Evolutionary conservation across 495 filamentous ascomycete genomes (phyloP).

Genomic region (Talaromyces wortmannii): DNA sequence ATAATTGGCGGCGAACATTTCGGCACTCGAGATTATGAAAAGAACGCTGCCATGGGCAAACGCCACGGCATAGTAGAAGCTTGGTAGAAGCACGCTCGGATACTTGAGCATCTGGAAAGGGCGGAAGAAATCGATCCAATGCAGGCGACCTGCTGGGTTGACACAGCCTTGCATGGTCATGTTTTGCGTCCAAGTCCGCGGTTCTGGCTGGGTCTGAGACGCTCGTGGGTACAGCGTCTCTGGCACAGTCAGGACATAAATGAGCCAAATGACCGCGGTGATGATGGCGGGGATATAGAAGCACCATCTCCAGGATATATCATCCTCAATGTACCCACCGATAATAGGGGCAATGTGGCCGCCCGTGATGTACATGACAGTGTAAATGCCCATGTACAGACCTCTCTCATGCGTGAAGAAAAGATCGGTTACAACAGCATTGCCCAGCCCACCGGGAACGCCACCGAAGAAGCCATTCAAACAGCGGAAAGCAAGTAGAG

Average conservation of each 20-base stretch:
- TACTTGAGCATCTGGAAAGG: constrained; percentile 20
- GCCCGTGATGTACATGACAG: constrained; percentile 14
- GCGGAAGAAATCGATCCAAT: constrained; percentile 12
- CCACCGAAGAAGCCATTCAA: constrained; percentile 30
- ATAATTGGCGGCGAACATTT: constrained; percentile 14
- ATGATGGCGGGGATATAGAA: constrained; percentile 17
- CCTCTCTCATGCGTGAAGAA: constrained; percentile 37
- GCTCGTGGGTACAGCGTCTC: constrained; percentile 20
- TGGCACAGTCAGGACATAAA: constrained; percentile 19
- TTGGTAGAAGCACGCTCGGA: constrained; percentile 14
- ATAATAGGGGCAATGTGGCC: constrained; percentile 16
- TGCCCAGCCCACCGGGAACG: constrained; percentile 23
- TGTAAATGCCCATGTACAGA: constrained; percentile 18
- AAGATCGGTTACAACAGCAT: constrained; percentile 31
- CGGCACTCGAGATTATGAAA: constrained; percentile 19
- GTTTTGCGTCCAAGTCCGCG: constrained; percentile 9
- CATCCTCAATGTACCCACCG: constrained; percentile 14
- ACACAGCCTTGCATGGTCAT: constrained; percentile 13
- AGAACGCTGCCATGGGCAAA: constrained; percentile 18
- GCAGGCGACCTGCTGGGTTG: constrained; percentile 7
- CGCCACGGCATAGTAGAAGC: constrained; percentile 13
- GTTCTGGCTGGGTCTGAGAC: constrained; percentile 6
- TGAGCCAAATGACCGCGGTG: constrained; percentile 7
- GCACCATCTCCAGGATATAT: constrained; percentile 15
- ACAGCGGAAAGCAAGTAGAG: constrained; percentile 23